phyloP scores from a whole-genome alignment of 176 grass and related monocot species.

The Triticum urartu region DNA sequence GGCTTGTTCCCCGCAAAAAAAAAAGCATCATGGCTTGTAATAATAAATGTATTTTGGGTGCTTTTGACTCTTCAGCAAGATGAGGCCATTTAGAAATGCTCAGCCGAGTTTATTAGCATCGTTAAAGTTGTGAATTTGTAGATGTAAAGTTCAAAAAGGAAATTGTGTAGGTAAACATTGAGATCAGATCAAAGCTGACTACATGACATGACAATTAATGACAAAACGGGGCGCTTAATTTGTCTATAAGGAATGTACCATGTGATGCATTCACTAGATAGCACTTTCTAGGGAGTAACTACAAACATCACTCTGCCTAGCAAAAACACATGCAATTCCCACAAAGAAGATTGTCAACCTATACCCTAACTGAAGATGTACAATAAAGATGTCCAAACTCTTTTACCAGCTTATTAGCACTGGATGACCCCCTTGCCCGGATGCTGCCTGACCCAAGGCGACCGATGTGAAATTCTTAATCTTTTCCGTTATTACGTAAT shows the following conservation, averaged over 20 bases:
- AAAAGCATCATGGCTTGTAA: background rate
- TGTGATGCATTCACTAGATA: background rate
- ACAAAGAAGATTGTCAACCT: background rate
- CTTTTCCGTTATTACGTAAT: background rate
- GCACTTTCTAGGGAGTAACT: background rate
- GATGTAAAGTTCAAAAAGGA: background rate
- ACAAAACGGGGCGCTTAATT: background rate
- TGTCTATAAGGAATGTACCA: background rate
- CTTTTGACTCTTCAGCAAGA: background rate
- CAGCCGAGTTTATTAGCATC: background rate
- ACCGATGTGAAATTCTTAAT: background rate
- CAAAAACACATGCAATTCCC: too few relatives aligned
- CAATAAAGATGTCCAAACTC: background rate
- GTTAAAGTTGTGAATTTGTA: background rate
- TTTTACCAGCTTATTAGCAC: background rate
- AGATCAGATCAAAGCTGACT: background rate
- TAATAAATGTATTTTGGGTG: background rate
- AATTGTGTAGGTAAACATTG: background rate
- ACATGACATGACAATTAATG: background rate
- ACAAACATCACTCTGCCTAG: too few relatives aligned
- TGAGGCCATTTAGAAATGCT: background rate
- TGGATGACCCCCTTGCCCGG: background rate
- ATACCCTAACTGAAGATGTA: too few relatives aligned
- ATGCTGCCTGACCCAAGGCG: background rate
- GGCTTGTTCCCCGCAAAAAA: background rate